These are phyloP conservation scores for Metschnikowia reukaufii DNA, from an alignment of 805 yeast species.

Conservation along the genomic window DNA sequence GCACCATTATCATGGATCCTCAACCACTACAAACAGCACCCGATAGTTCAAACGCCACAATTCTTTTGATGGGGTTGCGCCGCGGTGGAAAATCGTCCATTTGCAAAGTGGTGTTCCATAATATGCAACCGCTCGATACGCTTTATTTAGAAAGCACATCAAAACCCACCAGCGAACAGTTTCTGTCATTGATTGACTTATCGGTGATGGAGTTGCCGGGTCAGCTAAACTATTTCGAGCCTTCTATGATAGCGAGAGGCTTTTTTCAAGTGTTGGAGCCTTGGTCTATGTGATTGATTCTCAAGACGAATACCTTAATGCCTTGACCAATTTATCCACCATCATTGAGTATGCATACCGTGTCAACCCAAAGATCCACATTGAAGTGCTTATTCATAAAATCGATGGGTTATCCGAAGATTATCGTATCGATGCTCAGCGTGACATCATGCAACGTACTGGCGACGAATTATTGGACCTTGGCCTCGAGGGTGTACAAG, in stretches of 20 bases:
- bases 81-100: conserved; percentile 94
- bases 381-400: conserved; percentile 92
- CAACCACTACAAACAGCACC: conserved; percentile 5
- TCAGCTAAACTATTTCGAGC: conserved; percentile 85
- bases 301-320: conserved; percentile 92
- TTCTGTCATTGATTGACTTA: conserved; percentile 79
- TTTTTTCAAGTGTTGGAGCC: conserved; percentile 83
- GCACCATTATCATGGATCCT: neutral
- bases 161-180: conserved; percentile 82
- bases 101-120: conserved; percentile 92
- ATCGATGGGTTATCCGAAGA: conserved; percentile 95
- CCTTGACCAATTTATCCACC: conserved; percentile 83
- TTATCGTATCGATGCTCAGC: conserved; percentile 87
- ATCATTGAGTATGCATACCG: conserved; percentile 85
- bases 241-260: conserved; percentile 74
- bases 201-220: conserved; percentile 95
- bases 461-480: conserved; percentile 89
- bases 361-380: conserved; percentile 79
- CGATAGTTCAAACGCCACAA: conserved; percentile 61
- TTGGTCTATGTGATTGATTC: conserved; percentile 92
- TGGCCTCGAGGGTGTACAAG: conserved; percentile 88
- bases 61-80: conserved; percentile 84
- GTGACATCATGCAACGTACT: conserved; percentile 94
- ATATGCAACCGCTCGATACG: conserved; percentile 94
- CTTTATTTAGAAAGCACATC: conserved; percentile 86